Evolutionary conservation across 2,329 filamentous ascomycete genomes (phyloP).

Genomic region (Colletotrichum shisoi): DNA sequence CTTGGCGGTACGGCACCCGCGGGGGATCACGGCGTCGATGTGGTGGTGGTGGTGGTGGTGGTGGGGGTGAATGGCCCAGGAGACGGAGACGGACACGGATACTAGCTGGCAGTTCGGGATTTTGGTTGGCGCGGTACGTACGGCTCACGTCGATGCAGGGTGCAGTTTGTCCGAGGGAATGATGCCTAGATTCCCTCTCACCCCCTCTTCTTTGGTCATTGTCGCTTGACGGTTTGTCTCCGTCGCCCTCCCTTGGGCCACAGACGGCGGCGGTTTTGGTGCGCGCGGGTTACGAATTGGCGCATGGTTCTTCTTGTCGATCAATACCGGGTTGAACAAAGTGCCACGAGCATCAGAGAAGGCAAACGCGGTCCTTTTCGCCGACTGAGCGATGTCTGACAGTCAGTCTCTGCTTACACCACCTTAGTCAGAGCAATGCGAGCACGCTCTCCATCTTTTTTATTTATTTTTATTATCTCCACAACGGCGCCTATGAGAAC

Average conservation of each 20-base stretch:
- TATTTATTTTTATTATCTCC: no score
- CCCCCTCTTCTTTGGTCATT: neutral
- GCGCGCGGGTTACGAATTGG: neutral
- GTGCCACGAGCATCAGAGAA: neutral
- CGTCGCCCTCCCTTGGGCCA: neutral
- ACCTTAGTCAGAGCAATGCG: conserved; percentile 4
- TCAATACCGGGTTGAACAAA: conserved; percentile 1
- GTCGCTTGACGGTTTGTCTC: neutral
- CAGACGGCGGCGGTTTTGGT: neutral
- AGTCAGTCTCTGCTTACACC: neutral
- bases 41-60: no score
- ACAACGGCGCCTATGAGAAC: neutral
- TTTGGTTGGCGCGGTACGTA: neutral
- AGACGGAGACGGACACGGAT: conserved; percentile 1
- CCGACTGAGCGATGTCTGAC: conserved; percentile 21
- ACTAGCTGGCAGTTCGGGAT: neutral
- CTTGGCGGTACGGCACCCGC: conserved; percentile 30
- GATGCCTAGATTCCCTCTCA: no score
- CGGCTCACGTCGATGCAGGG: neutral
- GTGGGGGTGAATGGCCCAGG: no score
- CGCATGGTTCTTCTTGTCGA: conserved; percentile 15
- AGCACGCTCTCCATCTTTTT: conserved; percentile 4
- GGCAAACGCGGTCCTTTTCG: conserved; percentile 11
- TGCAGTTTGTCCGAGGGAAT: neutral
- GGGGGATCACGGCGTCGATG: neutral